These are phyloP conservation scores for Amphibolis antarctica DNA, from an alignment of 106 monocot genomes.

Conservation along the genomic window DNA sequence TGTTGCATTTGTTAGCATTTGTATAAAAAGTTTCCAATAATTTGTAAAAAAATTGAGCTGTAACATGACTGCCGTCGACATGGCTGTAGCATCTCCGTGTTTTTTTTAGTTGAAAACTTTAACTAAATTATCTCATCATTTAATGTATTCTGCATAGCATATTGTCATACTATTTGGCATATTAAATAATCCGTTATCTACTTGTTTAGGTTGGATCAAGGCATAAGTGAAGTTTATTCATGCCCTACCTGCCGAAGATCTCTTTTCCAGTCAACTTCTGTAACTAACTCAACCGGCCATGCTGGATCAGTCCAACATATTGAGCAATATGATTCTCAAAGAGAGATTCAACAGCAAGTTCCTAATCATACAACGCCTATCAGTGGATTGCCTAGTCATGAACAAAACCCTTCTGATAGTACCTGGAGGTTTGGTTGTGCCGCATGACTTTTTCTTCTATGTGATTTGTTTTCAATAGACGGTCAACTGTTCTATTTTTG, in stretches of 20 bases:
- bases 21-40: too few species aligned
- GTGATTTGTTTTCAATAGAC: not conserved
- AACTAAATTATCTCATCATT: too few species aligned
- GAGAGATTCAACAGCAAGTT: slow-evolving; percentile 30
- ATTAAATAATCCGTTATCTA: not conserved
- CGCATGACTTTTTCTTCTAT: slow-evolving; percentile 1
- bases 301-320: slow-evolving; percentile 13
- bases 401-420: slow-evolving; percentile 33
- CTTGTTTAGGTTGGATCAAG: slow-evolving; percentile 79
- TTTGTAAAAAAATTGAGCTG: too few species aligned
- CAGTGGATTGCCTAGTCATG: slow-evolving; percentile 29
- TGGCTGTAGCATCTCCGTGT: too few species aligned
- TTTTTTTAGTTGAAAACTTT: too few species aligned
- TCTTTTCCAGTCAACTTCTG: slow-evolving; percentile 39
- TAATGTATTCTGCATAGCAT: too few species aligned
- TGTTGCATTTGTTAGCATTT: too few species aligned
- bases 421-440: slow-evolving; percentile 49
- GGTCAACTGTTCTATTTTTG: too few species aligned
- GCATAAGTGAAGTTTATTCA: slow-evolving; percentile 63
- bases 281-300: slow-evolving; percentile 18
- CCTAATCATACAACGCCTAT: slow-evolving; percentile 18
- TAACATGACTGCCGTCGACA: too few species aligned
- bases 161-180: too few species aligned
- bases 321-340: slow-evolving; percentile 20
- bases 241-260: slow-evolving; percentile 98